Base-by-base conservation (phyloP, 108 stramenopile species). In the Discostella pseudostelligera region DNA sequence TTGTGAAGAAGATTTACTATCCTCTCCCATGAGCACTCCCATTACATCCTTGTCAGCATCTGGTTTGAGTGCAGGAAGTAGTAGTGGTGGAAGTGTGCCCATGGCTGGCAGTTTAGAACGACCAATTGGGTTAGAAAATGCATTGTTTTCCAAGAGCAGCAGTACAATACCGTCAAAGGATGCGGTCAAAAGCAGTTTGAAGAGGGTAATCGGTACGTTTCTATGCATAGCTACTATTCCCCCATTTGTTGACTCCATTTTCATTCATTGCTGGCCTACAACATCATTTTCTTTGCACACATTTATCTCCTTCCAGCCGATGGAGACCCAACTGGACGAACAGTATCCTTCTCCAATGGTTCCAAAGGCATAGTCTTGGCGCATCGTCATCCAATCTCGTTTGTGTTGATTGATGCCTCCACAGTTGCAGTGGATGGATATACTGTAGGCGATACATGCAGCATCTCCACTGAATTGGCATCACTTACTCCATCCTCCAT, bases 361-460 rank as follows among this genome's bases (percentile, higher is more conserved):
- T 44, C 74, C 3, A 62, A 35, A 40, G 93, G 93, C 24, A 61
- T 88, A 14, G 81, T 91, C 14, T 78, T 94, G 8, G 82, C 84
- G 4, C 85, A 92, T 64, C 77, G 93, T 45, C 87, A 87, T 59
- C 93, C 93, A 14, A 69, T 94, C 47, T 87, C 80, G 25, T 94
- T 92, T 70, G 87, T 92, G 16, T 70, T 85, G 8, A 51, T 62
- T 16, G 76, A 81, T 11, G 39, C 24, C 19, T 54, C 24, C 7
- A 5, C 1, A 75, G 49, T 49, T 65, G 46, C 42, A 21, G 56
- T 5, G 74, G 75, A n/a, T 67, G 55, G 1, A 26, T n/a, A 0
- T 59, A 53, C 63, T 78, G 2, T 48, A 67, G 36, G 74, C n/a
- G 68, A 47, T 24, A 46, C 40, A 8, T 75, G 74, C 48, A 42